These are phyloP conservation scores for Linnemannia zychae DNA, from an alignment of 192 early-diverging fungal genomes.

Conservation along the genomic window DNA sequence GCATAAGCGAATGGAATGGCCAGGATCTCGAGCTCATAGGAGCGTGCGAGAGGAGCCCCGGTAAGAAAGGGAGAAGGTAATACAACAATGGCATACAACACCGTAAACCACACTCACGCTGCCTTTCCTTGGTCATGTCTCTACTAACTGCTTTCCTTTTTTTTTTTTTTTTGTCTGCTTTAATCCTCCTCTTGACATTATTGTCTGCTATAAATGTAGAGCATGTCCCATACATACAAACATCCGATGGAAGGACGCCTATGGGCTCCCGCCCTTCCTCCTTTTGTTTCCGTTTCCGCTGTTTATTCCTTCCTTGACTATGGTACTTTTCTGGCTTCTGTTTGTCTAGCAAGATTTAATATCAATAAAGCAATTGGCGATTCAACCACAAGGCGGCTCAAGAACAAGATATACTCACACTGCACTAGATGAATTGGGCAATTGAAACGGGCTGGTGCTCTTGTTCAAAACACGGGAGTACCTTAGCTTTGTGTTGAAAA, in stretches of 20 bases:
- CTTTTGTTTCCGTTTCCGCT: not conserved
- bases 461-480: too few relatives aligned
- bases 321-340: too few relatives aligned
- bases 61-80: not conserved
- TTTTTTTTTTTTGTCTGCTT: too few relatives aligned
- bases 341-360: too few relatives aligned
- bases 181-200: not conserved
- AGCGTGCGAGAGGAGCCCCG: not conserved
- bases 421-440: not conserved
- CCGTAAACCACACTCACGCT: not conserved
- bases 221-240: not conserved
- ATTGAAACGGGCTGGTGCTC: too few relatives aligned
- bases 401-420: too few relatives aligned
- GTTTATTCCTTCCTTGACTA: too few relatives aligned
- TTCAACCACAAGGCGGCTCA: too few relatives aligned
- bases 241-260: not conserved
- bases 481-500: too few relatives aligned
- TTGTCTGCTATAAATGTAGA: not conserved
- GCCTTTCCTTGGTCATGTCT: not conserved
- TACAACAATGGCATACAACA: not conserved
- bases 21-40: not conserved
- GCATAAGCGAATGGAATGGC: conserved; percentile 7
- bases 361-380: too few relatives aligned
- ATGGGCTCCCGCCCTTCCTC: not conserved
- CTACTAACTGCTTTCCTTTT: not conserved